Percentiles rank a stretch among this genome's conserved stretches.
Conservation (phyloP, 495 filamentous ascomycete genomes). For the Hypoxylon subgilvum region DNA sequence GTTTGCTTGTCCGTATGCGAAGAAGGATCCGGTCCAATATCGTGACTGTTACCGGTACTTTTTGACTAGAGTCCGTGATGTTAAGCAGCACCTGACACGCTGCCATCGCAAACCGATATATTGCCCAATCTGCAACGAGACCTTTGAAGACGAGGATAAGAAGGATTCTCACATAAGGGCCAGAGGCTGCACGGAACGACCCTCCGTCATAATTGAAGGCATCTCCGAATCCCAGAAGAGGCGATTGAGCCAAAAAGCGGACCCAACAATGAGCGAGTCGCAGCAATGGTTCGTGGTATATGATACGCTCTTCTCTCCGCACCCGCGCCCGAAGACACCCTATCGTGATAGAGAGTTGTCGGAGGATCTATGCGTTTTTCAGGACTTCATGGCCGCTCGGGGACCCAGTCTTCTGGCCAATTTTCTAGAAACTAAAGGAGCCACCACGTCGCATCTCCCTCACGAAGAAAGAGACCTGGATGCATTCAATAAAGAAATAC, state of each 20-base stretch:
- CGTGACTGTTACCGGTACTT: conserved; percentile 38
- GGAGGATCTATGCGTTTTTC: conserved; percentile 34
- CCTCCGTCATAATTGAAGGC: conserved; percentile 36
- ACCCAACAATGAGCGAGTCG: conserved; percentile 31
- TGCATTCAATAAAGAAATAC: conserved; percentile 21
- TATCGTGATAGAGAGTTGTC: conserved; percentile 33
- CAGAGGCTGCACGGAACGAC: conserved; percentile 17
- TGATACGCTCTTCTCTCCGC: conserved; percentile 35
- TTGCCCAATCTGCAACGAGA: conserved; percentile 40
- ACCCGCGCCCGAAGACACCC: conserved; percentile 30
- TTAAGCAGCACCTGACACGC: conserved; percentile 45
- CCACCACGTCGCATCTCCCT: conserved; percentile 20
- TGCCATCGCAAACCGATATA: conserved; percentile 42
- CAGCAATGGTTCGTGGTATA: conserved; percentile 43
- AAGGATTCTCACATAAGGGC: conserved; percentile 30
- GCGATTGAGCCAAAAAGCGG: conserved; percentile 30
- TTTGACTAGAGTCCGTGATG: conserved; percentile 42
- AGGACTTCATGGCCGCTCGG: conserved; percentile 27
- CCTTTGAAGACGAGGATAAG: conserved; percentile 34
- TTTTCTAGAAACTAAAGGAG: conserved; percentile 20
- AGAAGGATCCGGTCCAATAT: conserved; percentile 41
- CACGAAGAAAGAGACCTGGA: conserved; percentile 30
- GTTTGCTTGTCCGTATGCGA: conserved; percentile 46
- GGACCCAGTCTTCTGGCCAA: conserved; percentile 29
- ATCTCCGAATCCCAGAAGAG: conserved; percentile 42